Evolutionary conservation across 148 eudicot species (phyloP), one percentile per base, ranked within the genome.

Genomic region (Camellia japonica): DNA sequence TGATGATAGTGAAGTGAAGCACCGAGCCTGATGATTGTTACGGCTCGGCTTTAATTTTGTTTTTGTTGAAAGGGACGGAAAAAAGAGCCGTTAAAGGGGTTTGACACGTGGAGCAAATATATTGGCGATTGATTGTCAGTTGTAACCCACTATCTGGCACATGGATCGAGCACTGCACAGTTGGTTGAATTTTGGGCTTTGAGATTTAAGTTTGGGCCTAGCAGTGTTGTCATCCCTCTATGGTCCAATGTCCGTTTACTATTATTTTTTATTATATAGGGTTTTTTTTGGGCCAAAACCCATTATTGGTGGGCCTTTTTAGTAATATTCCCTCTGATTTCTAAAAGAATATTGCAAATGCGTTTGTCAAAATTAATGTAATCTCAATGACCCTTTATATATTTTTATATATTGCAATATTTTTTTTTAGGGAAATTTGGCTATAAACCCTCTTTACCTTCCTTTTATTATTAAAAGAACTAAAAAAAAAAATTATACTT

Each of bases 81-180:
- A n/a, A 82, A 76, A 77, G 80, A 82, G 84, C 84, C 84, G 84
- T 82, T 82, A 62, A 30, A 8, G 62, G 30, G 49, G 30, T 46
- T 51, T 73, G 70, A 80, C 77, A 16, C 71, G 70, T 73, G 71
- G 59, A 16, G 20, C 38, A 1, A 0, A 62, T 5, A 9, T 16
- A 5, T 4, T 49, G 44, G 59, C 0, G 18, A 16, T 30, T 65
- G 69, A 16, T 30, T 65, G 69, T 10, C 18, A 0, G 6, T 42
- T 30, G 76, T 54, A 44, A 47, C 23, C 51, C 10, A 8, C 60
- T 3, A n/a, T 7, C 43, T 30, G 62, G 75, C 62, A 54, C 75
- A 15, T 30, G 62, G 46, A 52, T 20, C 75, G 64, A 55, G 38
- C 38, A 30, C 38, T 30, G 1, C 38, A 16, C 38, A 55, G 23